Evolutionary conservation across 1,284 basidiomycete species (phyloP), one percentile per base, ranked within the genome.

Genomic region (Pseudozyma sp.): DNA sequence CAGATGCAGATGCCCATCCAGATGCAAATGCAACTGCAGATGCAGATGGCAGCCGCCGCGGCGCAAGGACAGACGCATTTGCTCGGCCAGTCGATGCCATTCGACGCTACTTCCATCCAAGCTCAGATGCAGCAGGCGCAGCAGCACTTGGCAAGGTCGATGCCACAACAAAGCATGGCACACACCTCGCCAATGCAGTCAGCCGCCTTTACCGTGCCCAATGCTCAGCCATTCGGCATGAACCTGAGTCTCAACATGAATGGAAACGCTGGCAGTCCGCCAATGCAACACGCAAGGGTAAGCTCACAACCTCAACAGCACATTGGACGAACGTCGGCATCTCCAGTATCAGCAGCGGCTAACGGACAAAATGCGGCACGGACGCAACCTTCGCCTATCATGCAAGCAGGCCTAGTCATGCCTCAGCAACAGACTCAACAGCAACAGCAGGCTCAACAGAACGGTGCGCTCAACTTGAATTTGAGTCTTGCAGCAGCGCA

Each of bases 21-120:
- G 51, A 50, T 69, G 76, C 76, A 71, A 34, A 75, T 77, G 69
- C 76, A 77, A 34, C n/a, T 69, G 52, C 70, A 76, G 44, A 69
- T 70, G 66, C 75, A 74, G 42, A 75, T 75, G 70, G 70, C 70
- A 16, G 66, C 74, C 4, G 74, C 70, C 42, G 74, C 74, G 14
- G 69, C 76, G 8, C 69, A 72, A 52, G 70, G 66, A 13, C 70
- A 76, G 55, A 63, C 61, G 2, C 68, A 76, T 25, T 36, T 62
- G 55, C 54, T 69, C 5, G 61, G 57, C 21, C 62, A 69, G 38
- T 63, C 66, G 25, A 71, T 75, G 71, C 55, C 60, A 8, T 75
- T 75, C 42, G 71, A 71, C 49, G 72, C 70, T 31, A 72, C 58
- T 19, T 67, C 59, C 25, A 64, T 75, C 38, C 66, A 70, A 36